Evolutionary conservation across 805 yeast species (phyloP).

Genomic region (Ogataea parapolymorpha): DNA sequence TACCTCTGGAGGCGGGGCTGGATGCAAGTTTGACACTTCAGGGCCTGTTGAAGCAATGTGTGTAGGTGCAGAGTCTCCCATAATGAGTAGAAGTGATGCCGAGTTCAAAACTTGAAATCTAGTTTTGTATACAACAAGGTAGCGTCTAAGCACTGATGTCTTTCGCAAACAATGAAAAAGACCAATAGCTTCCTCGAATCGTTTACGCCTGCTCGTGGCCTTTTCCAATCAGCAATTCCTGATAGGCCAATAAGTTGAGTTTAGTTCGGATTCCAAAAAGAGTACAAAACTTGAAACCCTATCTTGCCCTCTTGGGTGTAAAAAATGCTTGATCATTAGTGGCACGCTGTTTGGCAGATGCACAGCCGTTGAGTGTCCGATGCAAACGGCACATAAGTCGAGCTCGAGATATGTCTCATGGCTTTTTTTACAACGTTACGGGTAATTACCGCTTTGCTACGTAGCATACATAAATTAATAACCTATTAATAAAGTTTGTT

Average conservation of each 20-base stretch:
- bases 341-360: conserved; percentile 12
- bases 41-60: neutral
- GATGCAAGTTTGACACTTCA: conserved; percentile 20
- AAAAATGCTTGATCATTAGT: conserved; percentile 8
- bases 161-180: neutral
- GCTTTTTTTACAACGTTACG: too few species aligned
- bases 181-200: neutral
- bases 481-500: too few species aligned
- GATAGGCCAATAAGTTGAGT: neutral
- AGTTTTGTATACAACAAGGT: conserved; percentile 2
- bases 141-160: conserved; percentile 6
- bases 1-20: conserved; percentile 30
- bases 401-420: too few species aligned
- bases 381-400: too few species aligned
- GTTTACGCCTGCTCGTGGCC: neutral
- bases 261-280: neutral
- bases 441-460: too few species aligned
- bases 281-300: conserved; percentile 8
- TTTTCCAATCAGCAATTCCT: neutral
- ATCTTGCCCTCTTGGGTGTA: conserved; percentile 10
- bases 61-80: conserved; percentile 4
- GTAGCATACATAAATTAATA: too few species aligned
- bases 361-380: conserved; percentile 3
- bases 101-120: conserved; percentile 1
- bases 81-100: neutral